Conservation (phyloP, 495 filamentous ascomycete genomes). For the Parathielavia appendiculata region DNA sequence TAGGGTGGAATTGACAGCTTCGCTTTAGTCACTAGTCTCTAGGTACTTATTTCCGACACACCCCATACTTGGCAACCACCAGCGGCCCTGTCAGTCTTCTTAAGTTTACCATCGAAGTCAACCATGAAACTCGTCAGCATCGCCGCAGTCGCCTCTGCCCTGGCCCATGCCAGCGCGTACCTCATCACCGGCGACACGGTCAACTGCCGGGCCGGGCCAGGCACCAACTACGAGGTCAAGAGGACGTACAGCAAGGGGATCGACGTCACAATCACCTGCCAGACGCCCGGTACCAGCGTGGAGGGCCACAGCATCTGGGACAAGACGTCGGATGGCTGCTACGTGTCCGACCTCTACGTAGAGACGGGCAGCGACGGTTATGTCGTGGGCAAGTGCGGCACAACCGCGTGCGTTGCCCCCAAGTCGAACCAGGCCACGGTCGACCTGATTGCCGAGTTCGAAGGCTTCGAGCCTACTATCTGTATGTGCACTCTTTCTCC, state of each 20-base stretch:
- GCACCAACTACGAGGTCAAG: slow-evolving; percentile 23
- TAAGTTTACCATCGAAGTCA: background rate
- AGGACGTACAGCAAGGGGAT: slow-evolving; percentile 21
- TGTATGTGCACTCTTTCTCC: slow-evolving; percentile 10
- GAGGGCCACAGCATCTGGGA: slow-evolving; percentile 31
- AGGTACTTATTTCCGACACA: too few relatives aligned
- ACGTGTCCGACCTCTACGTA: slow-evolving; percentile 29
- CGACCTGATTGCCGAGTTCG: slow-evolving; percentile 22
- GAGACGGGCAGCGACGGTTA: slow-evolving; percentile 26
- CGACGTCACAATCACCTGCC: slow-evolving; percentile 28
- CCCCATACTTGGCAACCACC: too few relatives aligned
- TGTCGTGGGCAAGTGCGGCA: slow-evolving; percentile 20
- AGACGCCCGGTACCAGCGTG: slow-evolving; percentile 19
- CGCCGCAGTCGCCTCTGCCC: slow-evolving; percentile 5
- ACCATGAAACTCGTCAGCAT: slow-evolving; percentile 16
- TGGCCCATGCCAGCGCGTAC: slow-evolving; percentile 15
- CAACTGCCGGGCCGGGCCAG: slow-evolving; percentile 27
- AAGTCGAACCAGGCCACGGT: slow-evolving; percentile 21
- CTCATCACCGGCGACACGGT: slow-evolving; percentile 19
- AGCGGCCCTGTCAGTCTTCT: too few relatives aligned
- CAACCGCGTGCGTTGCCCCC: slow-evolving; percentile 10
- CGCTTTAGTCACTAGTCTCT: too few relatives aligned
- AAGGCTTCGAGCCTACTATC: slow-evolving; percentile 17
- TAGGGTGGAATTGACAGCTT: too few relatives aligned
- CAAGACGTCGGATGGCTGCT: slow-evolving; percentile 30